Evolutionary conservation across 257 asterid genomes (phyloP).

Genomic region (Forsythia suspensa): DNA sequence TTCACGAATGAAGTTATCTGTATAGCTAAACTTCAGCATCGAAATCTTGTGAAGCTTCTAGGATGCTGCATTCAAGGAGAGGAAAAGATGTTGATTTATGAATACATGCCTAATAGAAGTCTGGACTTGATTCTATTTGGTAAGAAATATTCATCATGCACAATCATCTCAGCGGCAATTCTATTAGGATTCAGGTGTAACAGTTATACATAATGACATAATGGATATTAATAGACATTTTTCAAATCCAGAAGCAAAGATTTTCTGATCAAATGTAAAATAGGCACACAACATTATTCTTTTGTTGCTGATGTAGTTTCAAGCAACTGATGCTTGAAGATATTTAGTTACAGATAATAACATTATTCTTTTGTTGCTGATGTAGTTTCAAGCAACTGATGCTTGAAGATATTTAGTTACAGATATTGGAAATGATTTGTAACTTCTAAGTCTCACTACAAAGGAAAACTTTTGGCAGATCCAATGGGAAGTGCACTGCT

Average conservation of each 20-base stretch:
- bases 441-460: neutral
- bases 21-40: slow-evolving; percentile 25
- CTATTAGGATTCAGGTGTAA: neutral
- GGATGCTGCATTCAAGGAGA: slow-evolving; percentile 23
- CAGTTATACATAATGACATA: neutral
- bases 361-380: too few species aligned
- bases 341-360: too few species aligned
- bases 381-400: too few species aligned
- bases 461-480: slow-evolving; percentile 26
- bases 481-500: slow-evolving; percentile 19
- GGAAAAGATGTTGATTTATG: slow-evolving; percentile 24
- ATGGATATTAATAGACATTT: too few species aligned
- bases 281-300: too few species aligned
- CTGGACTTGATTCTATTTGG: slow-evolving; percentile 11
- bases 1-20: slow-evolving; percentile 28
- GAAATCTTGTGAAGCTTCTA: slow-evolving; percentile 17
- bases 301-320: too few species aligned
- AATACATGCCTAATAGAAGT: slow-evolving; percentile 29
- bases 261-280: too few species aligned
- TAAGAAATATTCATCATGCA: neutral
- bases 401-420: too few species aligned
- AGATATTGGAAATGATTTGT: too few species aligned
- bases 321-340: too few species aligned
- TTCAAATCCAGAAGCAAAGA: too few species aligned
- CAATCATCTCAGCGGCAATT: neutral